phyloP scores from a whole-genome alignment of 2,329 filamentous ascomycete genomes.

The Penicillium sp. region DNA sequence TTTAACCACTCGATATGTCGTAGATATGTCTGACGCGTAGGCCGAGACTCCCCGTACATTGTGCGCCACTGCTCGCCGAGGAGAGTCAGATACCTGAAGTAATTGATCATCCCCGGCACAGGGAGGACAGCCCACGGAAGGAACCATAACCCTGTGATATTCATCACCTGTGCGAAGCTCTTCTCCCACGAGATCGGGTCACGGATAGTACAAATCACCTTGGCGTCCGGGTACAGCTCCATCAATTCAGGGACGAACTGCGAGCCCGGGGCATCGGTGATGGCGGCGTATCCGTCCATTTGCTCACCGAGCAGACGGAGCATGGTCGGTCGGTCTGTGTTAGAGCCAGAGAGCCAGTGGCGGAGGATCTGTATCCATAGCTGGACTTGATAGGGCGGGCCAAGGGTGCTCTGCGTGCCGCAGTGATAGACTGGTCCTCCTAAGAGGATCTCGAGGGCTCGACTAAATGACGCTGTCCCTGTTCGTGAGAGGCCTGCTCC shows the following conservation, averaged over 20 bases:
- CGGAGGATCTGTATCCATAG: constrained; percentile 22
- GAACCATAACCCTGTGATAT: constrained; percentile 18
- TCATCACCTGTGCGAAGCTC: constrained; percentile 21
- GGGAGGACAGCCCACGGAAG: constrained; percentile 21
- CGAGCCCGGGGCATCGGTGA: constrained; percentile 46
- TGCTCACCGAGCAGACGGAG: constrained; percentile 9
- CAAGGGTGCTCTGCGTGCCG: constrained; percentile 40
- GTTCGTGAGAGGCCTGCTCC: constrained; percentile 43
- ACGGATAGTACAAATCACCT: constrained; percentile 44
- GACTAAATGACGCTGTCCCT: constrained; percentile 51
- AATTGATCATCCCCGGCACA: constrained; percentile 26
- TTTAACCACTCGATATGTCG: constrained; percentile 27
- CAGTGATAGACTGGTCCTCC: constrained; percentile 52
- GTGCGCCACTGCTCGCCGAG: constrained; percentile 20
- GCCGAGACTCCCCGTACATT: constrained; percentile 15
- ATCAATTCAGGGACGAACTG: constrained; percentile 48
- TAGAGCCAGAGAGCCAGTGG: constrained; percentile 9
- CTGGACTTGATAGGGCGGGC: constrained; percentile 22
- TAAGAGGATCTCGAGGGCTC: constrained; percentile 49
- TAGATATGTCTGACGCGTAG: constrained; percentile 13
- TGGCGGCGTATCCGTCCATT: constrained; percentile 46
- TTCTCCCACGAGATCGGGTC: constrained; percentile 22
- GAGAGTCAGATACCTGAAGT: constrained; percentile 18
- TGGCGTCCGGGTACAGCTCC: constrained; percentile 50
- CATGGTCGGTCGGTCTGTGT: constrained; percentile 5